Percentiles rank a stretch among this genome's conserved stretches.
Evolutionary conservation across 495 filamentous ascomycete species (phyloP).

Genomic region (Cenococcum geophilum): DNA sequence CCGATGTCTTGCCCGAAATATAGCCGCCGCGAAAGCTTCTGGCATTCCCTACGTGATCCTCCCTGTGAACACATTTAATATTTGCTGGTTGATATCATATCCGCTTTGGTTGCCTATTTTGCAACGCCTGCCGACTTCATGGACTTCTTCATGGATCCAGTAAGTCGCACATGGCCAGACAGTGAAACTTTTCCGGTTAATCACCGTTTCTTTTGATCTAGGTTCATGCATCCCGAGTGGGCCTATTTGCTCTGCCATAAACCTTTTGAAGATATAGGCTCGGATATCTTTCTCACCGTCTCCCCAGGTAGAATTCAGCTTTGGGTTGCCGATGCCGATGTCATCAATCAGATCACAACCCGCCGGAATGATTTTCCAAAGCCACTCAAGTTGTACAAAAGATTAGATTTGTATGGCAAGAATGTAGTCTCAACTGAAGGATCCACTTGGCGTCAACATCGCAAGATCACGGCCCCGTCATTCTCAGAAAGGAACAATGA

Average conservation of each 20-base stretch:
- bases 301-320: slow-evolving; percentile 44
- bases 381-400: slow-evolving; percentile 49
- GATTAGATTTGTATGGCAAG: slow-evolving; percentile 56
- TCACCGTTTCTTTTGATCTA: slow-evolving; percentile 7
- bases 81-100: slow-evolving; percentile 47
- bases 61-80: slow-evolving; percentile 37
- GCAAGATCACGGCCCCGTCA: slow-evolving; percentile 59
- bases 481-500: slow-evolving; percentile 69
- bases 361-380: slow-evolving; percentile 64
- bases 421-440: slow-evolving; percentile 64
- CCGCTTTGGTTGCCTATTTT: slow-evolving; percentile 47
- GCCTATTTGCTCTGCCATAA: slow-evolving; percentile 39
- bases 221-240: slow-evolving; percentile 39
- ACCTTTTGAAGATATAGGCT: slow-evolving; percentile 40
- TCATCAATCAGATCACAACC: slow-evolving; percentile 53
- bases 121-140: slow-evolving; percentile 42
- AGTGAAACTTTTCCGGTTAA: neutral
- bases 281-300: slow-evolving; percentile 52
- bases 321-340: slow-evolving; percentile 52
- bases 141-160: slow-evolving; percentile 45
- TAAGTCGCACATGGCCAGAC: slow-evolving; percentile 22
- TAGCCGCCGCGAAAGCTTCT: slow-evolving; percentile 36
- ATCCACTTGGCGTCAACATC: slow-evolving; percentile 57
- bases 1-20: slow-evolving; percentile 31
- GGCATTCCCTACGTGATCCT: slow-evolving; percentile 36